Evolutionary conservation across 202 grass and related monocot genomes (phyloP), one percentile per base, ranked within the genome.

Genomic region (Bolboschoenoplectus hybrid): DNA sequence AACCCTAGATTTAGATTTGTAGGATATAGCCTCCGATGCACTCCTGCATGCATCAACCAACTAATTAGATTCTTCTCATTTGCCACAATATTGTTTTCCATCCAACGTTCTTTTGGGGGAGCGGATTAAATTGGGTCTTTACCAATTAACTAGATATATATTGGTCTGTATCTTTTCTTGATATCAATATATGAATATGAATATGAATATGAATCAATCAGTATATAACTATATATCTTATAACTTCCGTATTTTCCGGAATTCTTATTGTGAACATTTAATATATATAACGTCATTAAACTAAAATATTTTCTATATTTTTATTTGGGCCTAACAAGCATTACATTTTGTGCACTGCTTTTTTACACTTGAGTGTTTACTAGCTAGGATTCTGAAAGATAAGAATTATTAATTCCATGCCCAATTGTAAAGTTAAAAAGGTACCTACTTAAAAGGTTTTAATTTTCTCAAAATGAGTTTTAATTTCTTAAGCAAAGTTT

Each of bases 1-100:
- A 84, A 84, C 63, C 81, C 82, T 84, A 49, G 58, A 63, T 82
- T 82, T 82, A 71, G 82, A 84, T 84, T 71, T 84, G 0, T 53
- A 70, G 63, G 82, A 84, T 83, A 83, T 83, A 83, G 64, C 64
- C 13, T 40, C 34, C 32, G 63, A 68, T 82, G 44, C 81, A 81
- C 39, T 55, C 55, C 3, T 65, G 81, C 62, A 81, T 82, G 79
- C 58, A 70, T 83, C 81, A 83, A 84, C 81, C 60, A 84, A 84
- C 81, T 70, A 58, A 41, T 79, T 84, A 84, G 64, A 84, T 84
- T 84, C 81, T 69, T 70, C 17, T 55, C 81, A 69, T 53, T 84
- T 53, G 13, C 32, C 46, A 65, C 61, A 14, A 34, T n/a, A 36
- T 62, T 40, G n/a, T 39, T 83, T 67, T 40, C 12, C 62, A 53